Base-by-base conservation (phyloP, 257 asterid species). In the Sherardia arvensis region DNA sequence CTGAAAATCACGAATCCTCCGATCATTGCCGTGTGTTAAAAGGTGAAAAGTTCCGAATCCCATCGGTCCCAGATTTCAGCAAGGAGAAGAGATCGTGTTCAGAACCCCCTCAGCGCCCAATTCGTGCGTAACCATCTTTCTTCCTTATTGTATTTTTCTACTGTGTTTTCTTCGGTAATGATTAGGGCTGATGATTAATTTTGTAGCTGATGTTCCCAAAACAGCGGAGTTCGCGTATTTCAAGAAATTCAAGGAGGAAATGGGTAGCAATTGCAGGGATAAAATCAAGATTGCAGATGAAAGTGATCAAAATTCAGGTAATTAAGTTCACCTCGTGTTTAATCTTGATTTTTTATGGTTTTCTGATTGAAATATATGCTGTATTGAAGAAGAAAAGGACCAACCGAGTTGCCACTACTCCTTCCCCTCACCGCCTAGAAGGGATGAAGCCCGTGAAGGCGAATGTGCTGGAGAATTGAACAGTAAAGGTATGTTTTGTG, bases 201-300 rank as follows among this genome's bases (percentile, higher is more conserved):
- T 53, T 71, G 81, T 81, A 87, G 97, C 77, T 69, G 91, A 71
- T 68, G 84, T 22, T 17, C 85, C 97, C 53, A 89, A 83, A 77
- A 89, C 97, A 51, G 87, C 95, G 45, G 95, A 89, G 69, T 89
- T 77, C 70, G 94, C 95, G 8, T 89, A 79, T 73, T 89, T 84
- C 77, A 87, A 69, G 76, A 89, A 81, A 69, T 40, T 84, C 30
- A 87, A 74, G 86, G 69, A 79, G 58, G 76, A 65, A 18, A 65
- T 66, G 48, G 77, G 61, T 54, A 58, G 72, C 53, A 51, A 58
- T 70, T 69, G 66, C 34, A 67, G 71, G 2, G 66, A 59, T 53
- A 71, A 30, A 47, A 11, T 64, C 34, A 75, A 72, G 74, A 34
- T 61, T 66, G 60, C 73, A 66, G 51, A 70, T 62, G 22, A 59